Evolutionary conservation across 306 rosid species (phyloP), one percentile per base, ranked within the genome.

Genomic region (Herpetospermum pedunculosum): DNA sequence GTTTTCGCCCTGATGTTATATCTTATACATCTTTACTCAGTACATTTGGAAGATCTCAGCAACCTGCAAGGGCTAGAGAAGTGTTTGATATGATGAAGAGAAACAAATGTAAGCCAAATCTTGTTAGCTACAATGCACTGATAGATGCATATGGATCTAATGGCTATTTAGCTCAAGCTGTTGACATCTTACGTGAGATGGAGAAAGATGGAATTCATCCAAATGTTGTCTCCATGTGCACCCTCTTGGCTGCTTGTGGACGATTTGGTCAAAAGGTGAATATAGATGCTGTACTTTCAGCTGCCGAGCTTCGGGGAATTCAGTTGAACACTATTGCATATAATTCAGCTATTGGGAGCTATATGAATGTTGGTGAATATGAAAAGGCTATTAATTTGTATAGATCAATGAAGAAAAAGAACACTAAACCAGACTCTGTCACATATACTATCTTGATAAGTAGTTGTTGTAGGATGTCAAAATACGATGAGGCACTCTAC

Each of bases 321-420:
- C 77, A 86, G 70, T 76, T 93, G 81, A 93, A 93, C 81, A 89
- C 92, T 34, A 77, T 86, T 77, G 92, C 98, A 11, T 91, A 84
- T 81, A 93, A 93, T 78, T 89, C 98, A 76, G 96, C 98, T 70
- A 93, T 93, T 70, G 98, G 97, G 35, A 91, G 96, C 87, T 93
- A 84, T 83, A 84, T 90, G 91, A 89, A 81, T 84, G 80, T 82
- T 26, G 96, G 89, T 67, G 91, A 93, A 80, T 83, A 83, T 75
- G 90, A 89, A 55, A 91, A 87, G 85, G 98, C 97, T 55, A 30
- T 85, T 55, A 80, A 70, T 72, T 82, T 93, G 80, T 87, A 90
- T 84, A 81, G 80, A 79, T 80, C 84, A 49, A 91, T 93, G 96
- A 85, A 84, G 84, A 84, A 80, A 80, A 85, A 85, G 78, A 90